Conservation (phyloP, 2,329 filamentous ascomycete species). For the Sporothrix brasiliensis region DNA sequence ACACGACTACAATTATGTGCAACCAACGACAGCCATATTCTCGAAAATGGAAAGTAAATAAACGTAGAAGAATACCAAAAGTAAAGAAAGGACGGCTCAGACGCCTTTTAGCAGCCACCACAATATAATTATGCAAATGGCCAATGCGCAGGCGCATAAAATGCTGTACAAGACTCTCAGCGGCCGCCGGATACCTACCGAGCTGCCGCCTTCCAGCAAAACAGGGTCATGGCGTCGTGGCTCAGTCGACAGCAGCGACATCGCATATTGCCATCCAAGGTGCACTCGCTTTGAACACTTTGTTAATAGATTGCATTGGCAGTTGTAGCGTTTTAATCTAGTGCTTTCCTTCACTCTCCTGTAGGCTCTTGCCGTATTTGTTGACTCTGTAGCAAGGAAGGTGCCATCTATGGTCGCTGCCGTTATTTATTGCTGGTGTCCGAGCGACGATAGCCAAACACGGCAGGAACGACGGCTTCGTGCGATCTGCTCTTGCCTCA, state of each 20-base stretch:
- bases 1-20: background rate
- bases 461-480: conserved; percentile 12
- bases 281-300: background rate
- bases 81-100: background rate
- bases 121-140: conserved; percentile 2
- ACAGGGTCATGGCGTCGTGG: conserved; percentile 12
- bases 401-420: background rate
- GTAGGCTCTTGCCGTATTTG: background rate
- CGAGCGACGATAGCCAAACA: background rate
- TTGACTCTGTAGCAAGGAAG: background rate
- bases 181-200: background rate
- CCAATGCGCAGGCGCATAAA: background rate
- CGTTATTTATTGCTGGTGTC: background rate
- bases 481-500: conserved; percentile 14
- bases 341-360: background rate
- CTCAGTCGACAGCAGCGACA: background rate
- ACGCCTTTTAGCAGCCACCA: background rate
- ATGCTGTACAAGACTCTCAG: background rate
- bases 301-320: background rate
- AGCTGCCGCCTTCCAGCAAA: conserved; percentile 12
- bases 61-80: background rate
- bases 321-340: background rate
- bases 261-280: background rate
- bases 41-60: background rate
- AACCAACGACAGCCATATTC: background rate